Evolutionary conservation across 352 stramenopile genomes (phyloP), one percentile per base, ranked within the genome.

Genomic region (Phytophthora pistaciae): DNA sequence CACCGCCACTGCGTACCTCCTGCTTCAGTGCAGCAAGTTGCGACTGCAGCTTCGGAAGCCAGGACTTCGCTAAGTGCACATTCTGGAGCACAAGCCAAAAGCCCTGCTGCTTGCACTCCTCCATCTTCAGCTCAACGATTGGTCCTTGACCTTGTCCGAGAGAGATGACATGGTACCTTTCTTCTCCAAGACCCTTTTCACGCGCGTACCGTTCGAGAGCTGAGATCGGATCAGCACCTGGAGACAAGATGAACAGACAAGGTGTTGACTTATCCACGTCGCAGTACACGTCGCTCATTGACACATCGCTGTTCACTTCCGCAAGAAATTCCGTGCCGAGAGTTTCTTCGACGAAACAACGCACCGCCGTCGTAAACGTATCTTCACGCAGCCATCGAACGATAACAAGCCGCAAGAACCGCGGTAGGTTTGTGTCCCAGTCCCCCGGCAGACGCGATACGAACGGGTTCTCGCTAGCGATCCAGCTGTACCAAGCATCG

Each of bases 81-180:
- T 96, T 95, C 21, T 95, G 85, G 21, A 96, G 65, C 21, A 89
- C 70, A 18, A 94, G 69, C 89, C 89, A 96, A 29, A 84, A 71
- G 0, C 89, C 89, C 14, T 89, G 48, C 0, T 21, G 52, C 40
- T 82, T 80, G 46, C 78, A 84, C 16, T 70, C 73, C n/a, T 86
- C 75, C 13, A 96, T 59, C 59, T 92, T 72, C 1, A 64, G 63
- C 66, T 92, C 85, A 1, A 90, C 89, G 6, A 93, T 70, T 0
- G 82, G 86, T 20, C 89, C 89, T 70, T 96, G 89, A 1, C 86
- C 89, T 68, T 96, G 89, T 0, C 88, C 86, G 3, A 95, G 84
- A 33, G 88, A 95, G 56, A 94, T 91, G 5, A 82, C 68, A 21
- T 83, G 76, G 44, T 89, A 90, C 20, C 65, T 70, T 7, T 74